Conservation (phyloP, 179 eudicot species). For the Pouteria campechiana region DNA sequence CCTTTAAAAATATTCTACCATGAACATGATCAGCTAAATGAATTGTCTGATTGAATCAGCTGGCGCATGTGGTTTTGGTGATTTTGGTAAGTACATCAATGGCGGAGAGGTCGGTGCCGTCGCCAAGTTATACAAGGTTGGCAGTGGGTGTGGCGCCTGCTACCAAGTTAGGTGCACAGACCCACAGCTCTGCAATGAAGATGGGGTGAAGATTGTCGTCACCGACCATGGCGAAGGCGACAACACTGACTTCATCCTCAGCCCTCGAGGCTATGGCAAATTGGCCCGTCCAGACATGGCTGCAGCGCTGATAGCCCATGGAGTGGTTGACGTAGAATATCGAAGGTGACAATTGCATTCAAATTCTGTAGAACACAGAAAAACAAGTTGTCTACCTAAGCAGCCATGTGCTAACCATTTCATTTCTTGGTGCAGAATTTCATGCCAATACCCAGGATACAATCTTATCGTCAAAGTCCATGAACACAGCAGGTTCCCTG, state of each 20-base stretch:
- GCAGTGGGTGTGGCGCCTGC: constrained; percentile 76
- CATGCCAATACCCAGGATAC: constrained; percentile 42
- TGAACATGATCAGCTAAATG: background rate
- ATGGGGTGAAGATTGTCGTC: constrained; percentile 53
- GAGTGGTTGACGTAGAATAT: constrained; percentile 55
- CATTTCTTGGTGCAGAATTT: no score
- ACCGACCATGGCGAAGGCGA: constrained; percentile 70
- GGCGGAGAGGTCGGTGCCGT: constrained; percentile 54
- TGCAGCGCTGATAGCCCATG: constrained; percentile 27
- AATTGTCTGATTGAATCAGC: constrained; percentile 10
- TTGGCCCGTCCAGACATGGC: constrained; percentile 48
- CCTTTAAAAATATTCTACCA: no score
- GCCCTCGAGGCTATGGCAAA: constrained; percentile 34
- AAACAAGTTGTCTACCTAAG: no score
- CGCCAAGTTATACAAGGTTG: constrained; percentile 40
- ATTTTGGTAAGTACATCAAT: constrained; percentile 44
- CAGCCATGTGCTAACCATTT: no score
- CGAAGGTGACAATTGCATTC: no score
- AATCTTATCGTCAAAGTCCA: constrained; percentile 43
- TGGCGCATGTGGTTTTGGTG: constrained; percentile 77
- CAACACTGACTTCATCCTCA: constrained; percentile 55
- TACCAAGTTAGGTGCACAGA: constrained; percentile 76
- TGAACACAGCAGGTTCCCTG: constrained; percentile 39
- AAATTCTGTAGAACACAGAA: no score
- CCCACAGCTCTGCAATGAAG: constrained; percentile 40